Base-by-base conservation (phyloP, 805 yeast genomes). In the Candida glaebosa region DNA sequence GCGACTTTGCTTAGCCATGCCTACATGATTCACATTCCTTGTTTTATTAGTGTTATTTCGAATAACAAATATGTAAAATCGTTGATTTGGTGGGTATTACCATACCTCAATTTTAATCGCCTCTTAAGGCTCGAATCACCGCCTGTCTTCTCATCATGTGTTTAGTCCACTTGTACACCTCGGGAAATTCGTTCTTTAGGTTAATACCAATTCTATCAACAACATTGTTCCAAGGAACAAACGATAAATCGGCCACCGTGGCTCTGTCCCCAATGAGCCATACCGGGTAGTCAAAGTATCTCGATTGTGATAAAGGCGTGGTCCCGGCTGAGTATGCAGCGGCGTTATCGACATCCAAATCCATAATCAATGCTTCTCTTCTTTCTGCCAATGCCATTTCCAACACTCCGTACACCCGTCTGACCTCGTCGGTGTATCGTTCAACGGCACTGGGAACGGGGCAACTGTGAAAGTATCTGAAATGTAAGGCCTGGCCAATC, bases 151-250 rank as follows among this genome's bases (percentile, higher is more conserved):
- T 79, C 96, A 90, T 86, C 96, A 90, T 87, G 54, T 82, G 82
- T 59, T 85, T 84, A 8, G 96, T 90, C 97, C 96, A 90, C 61
- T 87, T 87, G 69, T 87, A 89, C 36, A 89, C 96, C 66, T 90
- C 97, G 1, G 96, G 96, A 58, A 85, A 89, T 60, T 90, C 97
- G 22, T 78, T 75, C 60, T 84, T 84, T 54, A 90, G 76, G 54
- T 86, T 87, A 47, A 90, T 87, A 5, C 96, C 97, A 41, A 90
- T 85, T 54, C 96, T 74, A 60, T 87, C 96, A 40, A 90, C 95
- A 14, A 90, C 96, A 56, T 89, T 90, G 62, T 90, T 90, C 98
- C 98, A 90, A 12, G 98, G 95, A 20, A 90, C 96, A 67, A 90
- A 90, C 17, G 91, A 79, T 56, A 90, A 71, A 63, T 90, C 98